These are phyloP conservation scores for Macrolepiota fuliginosa DNA, from an alignment of 768 basidiomycete genomes.

Conservation along the genomic window DNA sequence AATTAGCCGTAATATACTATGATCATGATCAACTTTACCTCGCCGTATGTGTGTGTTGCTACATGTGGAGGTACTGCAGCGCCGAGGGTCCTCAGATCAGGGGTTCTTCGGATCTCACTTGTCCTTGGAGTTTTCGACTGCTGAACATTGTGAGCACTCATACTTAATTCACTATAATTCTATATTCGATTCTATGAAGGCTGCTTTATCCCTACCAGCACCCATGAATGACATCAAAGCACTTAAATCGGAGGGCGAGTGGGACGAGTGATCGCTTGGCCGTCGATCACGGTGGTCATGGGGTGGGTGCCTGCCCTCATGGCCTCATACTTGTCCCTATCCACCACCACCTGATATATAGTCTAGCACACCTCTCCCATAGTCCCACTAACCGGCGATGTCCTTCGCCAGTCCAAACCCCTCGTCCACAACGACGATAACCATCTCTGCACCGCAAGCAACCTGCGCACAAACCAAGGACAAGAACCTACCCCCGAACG, in stretches of 20 bases:
- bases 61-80: no score
- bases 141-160: no score
- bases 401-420: background rate
- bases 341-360: background rate
- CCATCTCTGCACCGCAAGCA: conserved; percentile 7
- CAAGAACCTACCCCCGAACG: conserved; percentile 66
- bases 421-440: background rate
- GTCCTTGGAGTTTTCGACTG: no score
- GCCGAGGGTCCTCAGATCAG: no score
- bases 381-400: background rate
- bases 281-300: conserved; percentile 9
- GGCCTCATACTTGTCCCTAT: background rate
- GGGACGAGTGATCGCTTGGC: background rate
- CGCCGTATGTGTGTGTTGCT: no score
- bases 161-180: no score
- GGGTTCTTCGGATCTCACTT: no score
- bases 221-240: background rate
- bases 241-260: conserved; percentile 5
- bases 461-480: conserved; percentile 34
- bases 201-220: background rate
- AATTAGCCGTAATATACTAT: no score
- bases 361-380: background rate
- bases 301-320: conserved; percentile 10
- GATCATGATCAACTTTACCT: no score
- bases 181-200: background rate